Evolutionary conservation across 1,139 yeast species (phyloP), one percentile per base, ranked within the genome.

Genomic region (Geotrichum phurueaensis): DNA sequence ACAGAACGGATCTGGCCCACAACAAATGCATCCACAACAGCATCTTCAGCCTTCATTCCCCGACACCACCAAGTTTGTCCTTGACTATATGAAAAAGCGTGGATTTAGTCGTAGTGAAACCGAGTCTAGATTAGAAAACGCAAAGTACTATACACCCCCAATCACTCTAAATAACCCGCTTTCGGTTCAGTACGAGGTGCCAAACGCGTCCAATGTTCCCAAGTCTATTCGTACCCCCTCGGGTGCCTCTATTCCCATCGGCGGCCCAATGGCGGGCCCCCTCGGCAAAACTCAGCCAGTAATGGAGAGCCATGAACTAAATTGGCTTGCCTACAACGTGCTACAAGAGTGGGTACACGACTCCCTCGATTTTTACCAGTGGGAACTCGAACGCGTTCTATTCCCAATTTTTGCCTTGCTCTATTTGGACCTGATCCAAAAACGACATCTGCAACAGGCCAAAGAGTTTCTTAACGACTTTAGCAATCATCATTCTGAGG

Each of bases 101-200:
- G 99, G 99, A 2, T 95, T 90, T 70, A 92, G 90, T 66, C 84
- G 87, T 66, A 92, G 98, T 0, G 99, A 95, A 72, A 91, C 97
- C 3, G 89, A 91, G 86, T 81, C 94, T 63, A 82, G 99, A 65
- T 83, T 91, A 65, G 99, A 95, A 72, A 85, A 90, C 64, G 83
- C 95, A 2, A 85, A 90, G 63, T 82, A 85, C 0, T 84, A 87
- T 23, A 83, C 85, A 0, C 83, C 87, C 0, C 78, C 81, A 22
- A 64, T 65, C 51, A 62, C 64, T 39, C 60, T 63, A 10, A 53
- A 57, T 31, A 63, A 60, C 39, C 52, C 57, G n/a, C 23, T 25
- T 36, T 53, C 53, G 2, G 49, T 48, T 15, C 25, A 23, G 20
- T 15, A 39, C 6, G 56, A 49, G 15, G 31, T 54, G n/a, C 51